phyloP scores from a whole-genome alignment of 345 rosid species.

The Reutealis trisperma region DNA sequence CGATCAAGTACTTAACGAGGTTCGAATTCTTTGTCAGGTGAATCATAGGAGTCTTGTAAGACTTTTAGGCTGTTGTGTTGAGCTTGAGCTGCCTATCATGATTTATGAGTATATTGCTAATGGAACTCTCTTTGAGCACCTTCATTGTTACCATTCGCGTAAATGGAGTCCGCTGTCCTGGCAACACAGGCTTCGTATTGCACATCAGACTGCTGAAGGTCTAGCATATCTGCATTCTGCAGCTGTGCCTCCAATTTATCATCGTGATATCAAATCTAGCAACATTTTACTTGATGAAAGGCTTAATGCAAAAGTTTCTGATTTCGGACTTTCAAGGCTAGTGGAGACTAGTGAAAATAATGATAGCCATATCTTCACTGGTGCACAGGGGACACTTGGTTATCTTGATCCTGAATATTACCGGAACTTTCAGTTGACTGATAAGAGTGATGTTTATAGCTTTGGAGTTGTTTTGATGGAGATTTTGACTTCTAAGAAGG shows the following conservation, averaged over 20 bases:
- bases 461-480: slow-evolving; percentile 64
- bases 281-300: slow-evolving; percentile 57
- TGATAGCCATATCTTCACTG: slow-evolving; percentile 52
- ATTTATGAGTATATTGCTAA: slow-evolving; percentile 56
- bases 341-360: slow-evolving; percentile 40
- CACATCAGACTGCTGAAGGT: slow-evolving; percentile 55
- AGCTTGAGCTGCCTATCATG: slow-evolving; percentile 53
- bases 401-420: slow-evolving; percentile 68
- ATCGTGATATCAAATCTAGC: slow-evolving; percentile 57
- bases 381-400: slow-evolving; percentile 65
- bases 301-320: slow-evolving; percentile 54
- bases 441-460: slow-evolving; percentile 66
- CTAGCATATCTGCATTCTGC: slow-evolving; percentile 59
- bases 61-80: slow-evolving; percentile 43
- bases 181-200: slow-evolving; percentile 45
- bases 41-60: slow-evolving; percentile 56
- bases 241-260: slow-evolving; percentile 58
- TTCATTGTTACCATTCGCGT: slow-evolving; percentile 27
- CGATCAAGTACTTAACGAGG: slow-evolving; percentile 64
- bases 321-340: slow-evolving; percentile 59
- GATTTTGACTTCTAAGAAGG: slow-evolving; percentile 51
- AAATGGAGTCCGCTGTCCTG: slow-evolving; percentile 34
- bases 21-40: slow-evolving; percentile 62
- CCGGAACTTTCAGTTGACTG: slow-evolving; percentile 55
- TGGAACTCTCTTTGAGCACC: slow-evolving; percentile 54